Base-by-base conservation (phyloP, 371 early-diverging fungal species). In the Mycotypha africana region DNA sequence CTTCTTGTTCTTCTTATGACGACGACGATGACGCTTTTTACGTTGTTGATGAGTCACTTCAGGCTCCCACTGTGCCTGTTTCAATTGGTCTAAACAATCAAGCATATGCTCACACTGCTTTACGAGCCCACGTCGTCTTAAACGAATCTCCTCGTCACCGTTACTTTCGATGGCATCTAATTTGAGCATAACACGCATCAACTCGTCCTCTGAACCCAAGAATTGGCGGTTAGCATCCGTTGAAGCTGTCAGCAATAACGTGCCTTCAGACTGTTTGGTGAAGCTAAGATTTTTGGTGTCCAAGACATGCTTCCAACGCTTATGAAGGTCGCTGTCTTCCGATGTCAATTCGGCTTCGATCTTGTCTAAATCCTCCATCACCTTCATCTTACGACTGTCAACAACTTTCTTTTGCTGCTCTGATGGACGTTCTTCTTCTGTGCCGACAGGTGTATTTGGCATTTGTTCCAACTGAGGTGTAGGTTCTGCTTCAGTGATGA, bases 1-100 rank as follows among this genome's bases (percentile, higher is more conserved):
- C 28, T 28, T 28, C 28, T 28, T 28, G 5, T 5, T 8, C 28
- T 28, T 28, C 11, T 23, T 33, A 11, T 49, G 31, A 23, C 24
- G 21, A 37, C 45, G 45, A 33, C 25, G 32, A 11, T 32, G 38
- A 25, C 31, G 38, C 21, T 38, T 47, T 6, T 16, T 38, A 16
- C 28, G 26, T 33, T 21, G 45, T 28, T 32, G 30, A 12, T 33
- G 22, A 10, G 4, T 31, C 25, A 50, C 26, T 17, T 17, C 36
- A 7, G 34, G 44, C 51, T 68, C 58, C 68, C 69, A 65, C 58
- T 72, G 68, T 0, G 39, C 28, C 20, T 65, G 61, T 45, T 68
- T 72, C 33, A 61, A 55, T n/a, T 53, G 47, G 49, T 72, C 69
- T 42, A 72, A 31, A 2, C 49, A 22, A 31, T 60, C 62, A 24